These are phyloP conservation scores for Pichia pseudocactophila DNA, from an alignment of 805 yeast genomes.

Conservation along the genomic window DNA sequence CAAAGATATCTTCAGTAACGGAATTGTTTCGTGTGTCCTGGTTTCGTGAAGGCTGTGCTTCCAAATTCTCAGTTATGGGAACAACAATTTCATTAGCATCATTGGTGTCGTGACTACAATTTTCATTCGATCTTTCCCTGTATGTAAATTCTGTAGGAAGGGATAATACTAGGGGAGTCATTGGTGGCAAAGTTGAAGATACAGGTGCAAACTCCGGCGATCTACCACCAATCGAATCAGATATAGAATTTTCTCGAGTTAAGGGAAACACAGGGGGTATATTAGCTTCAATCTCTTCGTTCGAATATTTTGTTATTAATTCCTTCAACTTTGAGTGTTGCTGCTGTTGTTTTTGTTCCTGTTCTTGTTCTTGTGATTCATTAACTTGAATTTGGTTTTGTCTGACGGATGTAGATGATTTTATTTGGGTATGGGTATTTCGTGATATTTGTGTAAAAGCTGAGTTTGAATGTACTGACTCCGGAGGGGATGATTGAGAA, in stretches of 20 bases:
- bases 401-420: conserved; percentile 4
- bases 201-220: conserved; percentile 30
- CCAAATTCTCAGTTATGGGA: no score
- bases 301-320: background rate
- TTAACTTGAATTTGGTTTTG: background rate
- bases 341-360: background rate
- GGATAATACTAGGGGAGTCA: conserved; percentile 29
- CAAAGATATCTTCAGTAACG: conserved; percentile 9
- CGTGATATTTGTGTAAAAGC: no score
- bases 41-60: no score
- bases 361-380: background rate
- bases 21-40: background rate
- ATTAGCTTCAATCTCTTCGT: background rate
- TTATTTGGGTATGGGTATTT: background rate
- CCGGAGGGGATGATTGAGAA: conserved; percentile 46
- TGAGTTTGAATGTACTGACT: conserved; percentile 11
- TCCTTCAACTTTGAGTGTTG: conserved; percentile 4
- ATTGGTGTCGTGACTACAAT: background rate
- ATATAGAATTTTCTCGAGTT: conserved; percentile 17
- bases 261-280: conserved; percentile 6
- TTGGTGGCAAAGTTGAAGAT: conserved; percentile 28
- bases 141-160: conserved; percentile 14
- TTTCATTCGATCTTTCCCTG: conserved; percentile 8
- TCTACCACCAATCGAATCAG: conserved; percentile 23
- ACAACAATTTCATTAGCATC: background rate